Conservation (phyloP, 768 basidiomycete species). For the Rhizopogon vinicolor region DNA sequence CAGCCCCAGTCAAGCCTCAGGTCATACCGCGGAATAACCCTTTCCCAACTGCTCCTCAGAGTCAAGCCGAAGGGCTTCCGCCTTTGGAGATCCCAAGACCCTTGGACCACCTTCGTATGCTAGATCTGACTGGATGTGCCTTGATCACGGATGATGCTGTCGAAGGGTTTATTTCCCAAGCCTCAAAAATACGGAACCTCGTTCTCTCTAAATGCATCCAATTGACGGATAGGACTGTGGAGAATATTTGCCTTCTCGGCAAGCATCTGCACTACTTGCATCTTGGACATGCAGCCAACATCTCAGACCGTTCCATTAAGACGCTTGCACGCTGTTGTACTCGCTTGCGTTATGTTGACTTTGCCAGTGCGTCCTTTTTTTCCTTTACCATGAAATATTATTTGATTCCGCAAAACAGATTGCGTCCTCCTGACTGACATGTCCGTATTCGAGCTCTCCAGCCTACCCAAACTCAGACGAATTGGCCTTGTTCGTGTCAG, state of each 20-base stretch:
- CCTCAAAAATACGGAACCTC: constrained; percentile 80
- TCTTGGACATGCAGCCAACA: constrained; percentile 84
- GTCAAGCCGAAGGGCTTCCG: constrained; percentile 41
- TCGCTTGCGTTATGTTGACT: constrained; percentile 89
- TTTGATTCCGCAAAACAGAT: constrained; percentile 40
- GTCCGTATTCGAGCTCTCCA: constrained; percentile 88
- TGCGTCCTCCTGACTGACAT: constrained; percentile 87
- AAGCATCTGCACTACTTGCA: constrained; percentile 93
- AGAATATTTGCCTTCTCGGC: constrained; percentile 83
- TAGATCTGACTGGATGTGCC: constrained; percentile 86
- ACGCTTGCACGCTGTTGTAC: constrained; percentile 83
- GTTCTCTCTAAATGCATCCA: constrained; percentile 80
- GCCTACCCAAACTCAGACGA: constrained; percentile 84
- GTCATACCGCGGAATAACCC: constrained; percentile 30
- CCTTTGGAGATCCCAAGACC: constrained; percentile 61
- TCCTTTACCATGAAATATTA: background rate
- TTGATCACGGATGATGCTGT: constrained; percentile 80
- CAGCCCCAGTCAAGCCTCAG: constrained; percentile 49
- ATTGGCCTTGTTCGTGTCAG: constrained; percentile 93
- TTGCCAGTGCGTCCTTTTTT: constrained; percentile 66
- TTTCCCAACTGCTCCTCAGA: constrained; percentile 33
- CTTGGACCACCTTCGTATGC: constrained; percentile 85
- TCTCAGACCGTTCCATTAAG: constrained; percentile 87
- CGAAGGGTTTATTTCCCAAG: constrained; percentile 75
- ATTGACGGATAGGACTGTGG: constrained; percentile 78